A percentile compares a stretch with the other conserved stretches of the same genome.
These are phyloP conservation scores for Dioscorea alata DNA, from an alignment of 106 monocot species.

Conservation along the genomic window DNA sequence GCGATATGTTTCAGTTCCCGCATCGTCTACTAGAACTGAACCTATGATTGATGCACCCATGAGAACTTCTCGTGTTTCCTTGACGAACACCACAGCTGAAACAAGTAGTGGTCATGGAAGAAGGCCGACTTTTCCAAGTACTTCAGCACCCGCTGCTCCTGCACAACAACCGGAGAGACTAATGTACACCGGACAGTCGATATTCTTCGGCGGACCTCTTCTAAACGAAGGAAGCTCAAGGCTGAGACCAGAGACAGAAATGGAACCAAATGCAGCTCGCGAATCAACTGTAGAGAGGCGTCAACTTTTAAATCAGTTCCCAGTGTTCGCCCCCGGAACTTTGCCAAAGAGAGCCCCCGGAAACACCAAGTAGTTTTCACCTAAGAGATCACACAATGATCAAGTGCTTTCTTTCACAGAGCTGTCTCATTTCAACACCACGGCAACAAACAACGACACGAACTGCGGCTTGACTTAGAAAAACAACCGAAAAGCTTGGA, in stretches of 20 bases:
- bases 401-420: no score
- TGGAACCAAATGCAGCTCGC: conserved; percentile 12
- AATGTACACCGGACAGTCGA: conserved; percentile 72
- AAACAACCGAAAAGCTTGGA: no score
- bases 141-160: conserved; percentile 5
- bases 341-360: no score
- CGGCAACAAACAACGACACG: no score
- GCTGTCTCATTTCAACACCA: no score
- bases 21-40: conserved; percentile 34
- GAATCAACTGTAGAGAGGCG: no score
- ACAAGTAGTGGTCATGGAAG: conserved; percentile 8
- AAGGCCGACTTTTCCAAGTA: conserved; percentile 19
- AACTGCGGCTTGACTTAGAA: no score
- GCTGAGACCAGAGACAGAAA: conserved; percentile 18
- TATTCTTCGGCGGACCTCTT: conserved; percentile 97
- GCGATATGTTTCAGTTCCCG: conserved; percentile 63
- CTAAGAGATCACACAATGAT: no score
- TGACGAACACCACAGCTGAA: conserved; percentile 27
- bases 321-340: no score
- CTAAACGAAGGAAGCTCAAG: conserved; percentile 11
- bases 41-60: conserved; percentile 14
- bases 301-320: no score
- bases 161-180: conserved; percentile 52
- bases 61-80: conserved; percentile 15
- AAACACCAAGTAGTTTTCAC: no score